A percentile compares a stretch with the other conserved stretches of the same genome.
These are phyloP conservation scores for Emmonsiellopsis sp. DNA, from an alignment of 2,329 filamentous ascomycete genomes.

Conservation along the genomic window DNA sequence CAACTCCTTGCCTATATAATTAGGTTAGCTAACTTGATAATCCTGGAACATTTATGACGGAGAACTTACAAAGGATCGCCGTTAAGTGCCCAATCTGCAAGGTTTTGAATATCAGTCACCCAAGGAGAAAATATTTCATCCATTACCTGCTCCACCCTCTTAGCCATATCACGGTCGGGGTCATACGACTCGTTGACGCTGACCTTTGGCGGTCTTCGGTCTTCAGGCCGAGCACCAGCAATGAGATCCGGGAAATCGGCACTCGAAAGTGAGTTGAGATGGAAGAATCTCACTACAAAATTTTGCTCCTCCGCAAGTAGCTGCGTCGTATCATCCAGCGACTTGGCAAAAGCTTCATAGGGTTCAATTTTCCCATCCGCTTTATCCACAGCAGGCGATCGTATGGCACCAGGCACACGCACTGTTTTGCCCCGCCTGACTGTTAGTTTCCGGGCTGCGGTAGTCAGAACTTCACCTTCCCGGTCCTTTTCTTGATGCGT, in stretches of 20 bases:
- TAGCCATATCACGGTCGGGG: slow-evolving; percentile 77
- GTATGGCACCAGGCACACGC: slow-evolving; percentile 35
- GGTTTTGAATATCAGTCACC: slow-evolving; percentile 63
- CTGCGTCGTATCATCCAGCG: slow-evolving; percentile 72
- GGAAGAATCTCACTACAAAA: slow-evolving; percentile 95
- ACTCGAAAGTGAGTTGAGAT: slow-evolving; percentile 74
- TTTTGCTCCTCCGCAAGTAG: slow-evolving; percentile 91
- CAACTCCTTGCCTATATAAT: slow-evolving; percentile 66
- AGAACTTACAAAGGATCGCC: slow-evolving; percentile 68
- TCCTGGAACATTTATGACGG: not conserved
- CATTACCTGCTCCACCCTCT: slow-evolving; percentile 76
- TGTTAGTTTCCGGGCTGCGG: slow-evolving; percentile 77
- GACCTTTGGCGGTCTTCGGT: slow-evolving; percentile 64
- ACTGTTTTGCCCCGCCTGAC: slow-evolving; percentile 86
- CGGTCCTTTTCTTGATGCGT: slow-evolving; percentile 83
- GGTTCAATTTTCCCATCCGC: slow-evolving; percentile 60
- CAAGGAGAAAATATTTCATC: slow-evolving; percentile 80
- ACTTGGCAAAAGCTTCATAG: slow-evolving; percentile 71
- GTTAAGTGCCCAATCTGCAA: slow-evolving; percentile 75
- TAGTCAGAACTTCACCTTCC: slow-evolving; percentile 53
- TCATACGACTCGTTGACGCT: slow-evolving; percentile 71
- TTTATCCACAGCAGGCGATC: slow-evolving; percentile 44
- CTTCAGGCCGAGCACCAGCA: slow-evolving; percentile 53
- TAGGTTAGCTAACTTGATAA: slow-evolving; percentile 19
- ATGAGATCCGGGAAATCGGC: slow-evolving; percentile 79